phyloP scores from a whole-genome alignment of 2,329 filamentous ascomycete genomes.

The Botrytis pseudocinerea region DNA sequence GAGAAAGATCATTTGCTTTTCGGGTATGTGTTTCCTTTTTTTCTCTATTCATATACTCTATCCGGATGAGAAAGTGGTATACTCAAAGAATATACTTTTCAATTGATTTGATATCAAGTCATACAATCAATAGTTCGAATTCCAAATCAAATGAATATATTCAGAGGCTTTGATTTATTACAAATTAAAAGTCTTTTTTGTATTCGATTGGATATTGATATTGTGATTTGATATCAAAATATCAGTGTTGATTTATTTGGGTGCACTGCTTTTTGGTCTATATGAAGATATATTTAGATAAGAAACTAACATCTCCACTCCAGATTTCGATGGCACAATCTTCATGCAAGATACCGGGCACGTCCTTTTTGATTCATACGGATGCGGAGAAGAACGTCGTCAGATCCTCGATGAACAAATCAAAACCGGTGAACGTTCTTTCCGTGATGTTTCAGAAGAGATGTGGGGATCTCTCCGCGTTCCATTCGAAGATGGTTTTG shows the following conservation, averaged over 20 bases:
- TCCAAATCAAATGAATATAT: background rate
- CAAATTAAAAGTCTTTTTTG: background rate
- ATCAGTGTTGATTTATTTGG: background rate
- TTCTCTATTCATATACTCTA: no score
- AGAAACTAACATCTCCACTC: conserved; percentile 23
- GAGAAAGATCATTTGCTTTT: conserved; percentile 60
- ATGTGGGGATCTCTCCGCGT: conserved; percentile 69
- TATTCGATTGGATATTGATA: background rate
- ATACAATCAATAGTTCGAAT: background rate
- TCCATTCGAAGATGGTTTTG: conserved; percentile 67
- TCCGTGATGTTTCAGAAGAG: conserved; percentile 69
- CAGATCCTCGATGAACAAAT: conserved; percentile 63
- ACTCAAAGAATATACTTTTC: background rate
- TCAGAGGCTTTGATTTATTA: background rate
- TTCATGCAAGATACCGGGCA: conserved; percentile 72
- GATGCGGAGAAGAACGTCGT: conserved; percentile 59
- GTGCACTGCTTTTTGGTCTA: background rate
- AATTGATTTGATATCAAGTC: background rate
- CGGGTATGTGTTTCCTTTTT: conserved; percentile 45
- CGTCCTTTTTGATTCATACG: conserved; percentile 65
- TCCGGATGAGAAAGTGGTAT: background rate
- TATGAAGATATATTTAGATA: background rate
- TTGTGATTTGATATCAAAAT: background rate
- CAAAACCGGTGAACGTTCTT: conserved; percentile 63
- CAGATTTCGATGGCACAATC: conserved; percentile 71